Percentiles rank a stretch among this genome's conserved stretches.
phyloP scores from a whole-genome alignment of 176 grass and related monocot species.

The Juncus inflexus region DNA sequence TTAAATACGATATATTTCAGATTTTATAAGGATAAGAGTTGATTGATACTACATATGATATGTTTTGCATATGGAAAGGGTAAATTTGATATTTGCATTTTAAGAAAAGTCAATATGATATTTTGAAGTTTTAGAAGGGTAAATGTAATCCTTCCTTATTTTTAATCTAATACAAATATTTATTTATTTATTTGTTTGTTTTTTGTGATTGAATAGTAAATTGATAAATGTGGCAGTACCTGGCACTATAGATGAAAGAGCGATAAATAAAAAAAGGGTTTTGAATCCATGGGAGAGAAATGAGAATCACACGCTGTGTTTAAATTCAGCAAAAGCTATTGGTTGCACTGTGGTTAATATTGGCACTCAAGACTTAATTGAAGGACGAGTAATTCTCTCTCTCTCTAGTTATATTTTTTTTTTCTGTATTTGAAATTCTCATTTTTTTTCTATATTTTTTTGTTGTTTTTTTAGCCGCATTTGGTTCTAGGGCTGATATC shows the following conservation, averaged over 20 bases:
- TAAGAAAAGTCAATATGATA: too few species aligned
- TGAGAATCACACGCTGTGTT: constrained; percentile 98
- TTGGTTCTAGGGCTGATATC: constrained; percentile 98
- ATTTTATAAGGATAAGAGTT: too few species aligned
- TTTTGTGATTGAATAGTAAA: constrained; percentile 60
- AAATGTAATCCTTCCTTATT: not conserved
- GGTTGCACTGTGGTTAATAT: constrained; percentile 98
- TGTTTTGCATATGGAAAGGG: too few species aligned
- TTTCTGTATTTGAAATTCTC: too few species aligned
- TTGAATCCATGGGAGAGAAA: constrained; percentile 99
- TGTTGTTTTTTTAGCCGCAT: constrained; percentile 69
- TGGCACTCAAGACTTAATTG: constrained; percentile 96
- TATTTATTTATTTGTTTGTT: constrained; percentile 26
- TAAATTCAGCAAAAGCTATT: constrained; percentile 99
- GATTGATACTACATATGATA: too few species aligned
- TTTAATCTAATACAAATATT: constrained; percentile 5
- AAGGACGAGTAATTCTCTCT: constrained; percentile 70
- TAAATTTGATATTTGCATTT: too few species aligned
- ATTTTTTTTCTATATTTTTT: not conserved
- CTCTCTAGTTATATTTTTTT: too few species aligned
- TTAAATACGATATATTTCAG: too few species aligned
- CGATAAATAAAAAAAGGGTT: constrained; percentile 95
- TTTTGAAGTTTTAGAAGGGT: not conserved
- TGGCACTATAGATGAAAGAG: constrained; percentile 98
- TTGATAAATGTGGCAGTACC: constrained; percentile 97